Evolutionary conservation across 2,329 filamentous ascomycete genomes (phyloP), one percentile per base, ranked within the genome.

Genomic region (Sporothrix mexicana): DNA sequence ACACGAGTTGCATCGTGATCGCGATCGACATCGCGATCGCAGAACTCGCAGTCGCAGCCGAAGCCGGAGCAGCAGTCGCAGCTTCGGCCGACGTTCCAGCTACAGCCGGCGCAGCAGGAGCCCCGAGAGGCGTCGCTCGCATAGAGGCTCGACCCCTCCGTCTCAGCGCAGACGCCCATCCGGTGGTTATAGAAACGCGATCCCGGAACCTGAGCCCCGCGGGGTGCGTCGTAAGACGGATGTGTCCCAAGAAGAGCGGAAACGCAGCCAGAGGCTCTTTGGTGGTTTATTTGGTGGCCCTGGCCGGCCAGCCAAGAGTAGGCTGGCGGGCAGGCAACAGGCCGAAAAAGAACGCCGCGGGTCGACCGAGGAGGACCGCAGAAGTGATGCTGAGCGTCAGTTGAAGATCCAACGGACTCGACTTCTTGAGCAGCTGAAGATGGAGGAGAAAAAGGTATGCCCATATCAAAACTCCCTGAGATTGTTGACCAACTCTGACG

Each of bases 251-350:
- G 92, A 97, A 78, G 95, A 98, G 80, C 93, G 91, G 81, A 94
- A 93, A 80, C 91, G 95, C 51, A 93, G 93, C 25, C 92, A 93
- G 81, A 88, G 95, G 70, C 85, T 98, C 74, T 98, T 98, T 79
- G 95, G 95, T 74, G 93, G 91, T 49, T 83, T 97, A 72, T 84
- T 96, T 74, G 93, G 87, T 80, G 93, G 92, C 51, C 86, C 97
- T 74, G 94, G 91, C 81, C 92, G 95, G 82, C 91, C 71, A 10
- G n/a, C 59, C 83, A 76, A 88, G 13, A 85, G 84, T 90, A 92
- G 82, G 77, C 92, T 94, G 80, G 90, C 88, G 76, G 87, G 88
- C 76, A 90, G 95, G 80, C 23, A 23, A 61, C 25, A 13, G 23
- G 4, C 66, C 0, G 92, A 92, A 79, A 93, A 91, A 81, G 86